phyloP scores from a whole-genome alignment of 2,329 filamentous ascomycete genomes.

The Colletotrichum sp. region DNA sequence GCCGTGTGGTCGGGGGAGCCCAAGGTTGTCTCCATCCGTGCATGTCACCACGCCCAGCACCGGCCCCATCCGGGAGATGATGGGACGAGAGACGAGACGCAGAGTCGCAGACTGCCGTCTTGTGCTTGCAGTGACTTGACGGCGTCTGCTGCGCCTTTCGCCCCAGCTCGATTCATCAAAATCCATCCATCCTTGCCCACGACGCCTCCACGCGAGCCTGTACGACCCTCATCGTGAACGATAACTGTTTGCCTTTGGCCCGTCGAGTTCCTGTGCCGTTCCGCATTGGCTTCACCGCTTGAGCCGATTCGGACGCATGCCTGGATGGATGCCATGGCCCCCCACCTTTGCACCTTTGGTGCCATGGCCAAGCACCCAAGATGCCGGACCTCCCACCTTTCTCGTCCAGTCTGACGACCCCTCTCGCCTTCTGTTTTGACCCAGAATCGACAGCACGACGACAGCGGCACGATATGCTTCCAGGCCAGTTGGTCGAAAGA shows the following conservation, averaged over 20 bases:
- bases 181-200: not conserved
- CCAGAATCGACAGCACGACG: not conserved
- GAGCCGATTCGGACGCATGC: conserved; percentile 4
- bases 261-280: not conserved
- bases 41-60: conserved; percentile 5
- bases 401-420: not conserved
- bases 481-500: not conserved
- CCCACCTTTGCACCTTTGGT: not conserved
- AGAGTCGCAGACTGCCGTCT: not conserved
- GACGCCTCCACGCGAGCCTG: not conserved
- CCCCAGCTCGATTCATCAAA: not conserved
- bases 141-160: not conserved
- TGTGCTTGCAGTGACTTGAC: not conserved
- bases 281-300: conserved; percentile 6
- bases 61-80: conserved; percentile 17
- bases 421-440: not conserved
- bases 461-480: not conserved
- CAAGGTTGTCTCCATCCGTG: conserved; percentile 1
- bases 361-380: conserved; percentile 8
- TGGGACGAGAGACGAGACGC: conserved; percentile 17
- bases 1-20: not conserved
- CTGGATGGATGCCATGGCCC: not conserved
- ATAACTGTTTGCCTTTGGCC: not conserved
- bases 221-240: not conserved
- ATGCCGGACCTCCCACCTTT: not conserved